These are phyloP conservation scores for Lagenidium giganteum DNA, from an alignment of 352 stramenopile genomes.

Conservation along the genomic window DNA sequence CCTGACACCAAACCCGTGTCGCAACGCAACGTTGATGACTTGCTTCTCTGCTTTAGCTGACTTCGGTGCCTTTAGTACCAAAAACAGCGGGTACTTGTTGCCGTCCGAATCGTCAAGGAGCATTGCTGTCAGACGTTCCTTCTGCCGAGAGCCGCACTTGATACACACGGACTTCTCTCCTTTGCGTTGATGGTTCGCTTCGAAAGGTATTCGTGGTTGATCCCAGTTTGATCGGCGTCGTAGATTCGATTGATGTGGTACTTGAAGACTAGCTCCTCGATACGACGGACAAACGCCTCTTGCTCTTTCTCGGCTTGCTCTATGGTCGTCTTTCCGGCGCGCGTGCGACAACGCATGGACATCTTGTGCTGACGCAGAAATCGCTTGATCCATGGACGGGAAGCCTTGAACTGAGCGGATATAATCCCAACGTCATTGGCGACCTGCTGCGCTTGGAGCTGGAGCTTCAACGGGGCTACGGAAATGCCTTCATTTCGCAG, in stretches of 20 bases:
- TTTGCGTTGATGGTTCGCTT: constrained; percentile 3
- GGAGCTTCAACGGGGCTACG: constrained; percentile 7
- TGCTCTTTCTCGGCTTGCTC: neutral
- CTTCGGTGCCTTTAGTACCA: constrained; percentile 10
- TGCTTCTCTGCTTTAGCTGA: neutral
- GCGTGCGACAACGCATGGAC: constrained; percentile 4
- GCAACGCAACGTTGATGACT: constrained; percentile 4
- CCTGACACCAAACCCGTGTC: constrained; percentile 19
- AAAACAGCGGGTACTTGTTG: constrained; percentile 18
- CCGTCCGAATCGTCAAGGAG: constrained; percentile 8
- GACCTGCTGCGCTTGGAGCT: constrained; percentile 1
- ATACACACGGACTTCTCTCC: constrained; percentile 22
- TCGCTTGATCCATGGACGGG: neutral
- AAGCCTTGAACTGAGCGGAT: neutral
- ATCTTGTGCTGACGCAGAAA: constrained; percentile 8
- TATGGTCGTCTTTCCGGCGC: constrained; percentile 1
- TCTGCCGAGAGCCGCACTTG: constrained; percentile 11
- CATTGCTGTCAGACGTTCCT: constrained; percentile 18
- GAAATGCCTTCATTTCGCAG: constrained; percentile 12
- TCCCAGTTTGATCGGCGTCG: constrained; percentile 15
- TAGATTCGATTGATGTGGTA: constrained; percentile 9
- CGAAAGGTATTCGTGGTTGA: constrained; percentile 20
- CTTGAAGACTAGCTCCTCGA: neutral
- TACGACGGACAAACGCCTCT: neutral
- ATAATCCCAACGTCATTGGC: neutral